phyloP scores from a whole-genome alignment of 176 grass and related monocot genomes.

The Lolium rigidum region DNA sequence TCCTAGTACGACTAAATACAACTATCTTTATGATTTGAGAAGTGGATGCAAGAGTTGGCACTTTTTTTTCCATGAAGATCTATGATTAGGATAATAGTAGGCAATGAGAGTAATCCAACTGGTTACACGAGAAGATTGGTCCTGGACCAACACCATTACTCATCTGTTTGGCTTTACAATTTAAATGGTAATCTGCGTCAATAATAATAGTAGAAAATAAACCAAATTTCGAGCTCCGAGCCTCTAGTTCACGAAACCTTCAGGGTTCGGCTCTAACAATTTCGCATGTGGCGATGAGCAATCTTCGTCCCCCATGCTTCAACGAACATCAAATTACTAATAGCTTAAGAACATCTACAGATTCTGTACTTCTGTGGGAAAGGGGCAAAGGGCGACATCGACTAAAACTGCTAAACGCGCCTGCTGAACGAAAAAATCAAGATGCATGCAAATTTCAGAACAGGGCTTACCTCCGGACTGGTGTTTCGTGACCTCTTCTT shows the following conservation, averaged over 20 bases:
- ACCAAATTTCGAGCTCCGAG: neutral
- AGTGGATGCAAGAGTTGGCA: neutral
- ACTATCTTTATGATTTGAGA: neutral
- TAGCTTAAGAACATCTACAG: neutral
- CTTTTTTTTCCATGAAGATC: neutral
- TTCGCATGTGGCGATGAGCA: neutral
- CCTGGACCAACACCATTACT: neutral
- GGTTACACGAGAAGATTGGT: conserved; percentile 3
- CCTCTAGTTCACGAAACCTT: neutral
- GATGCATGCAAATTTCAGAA: neutral
- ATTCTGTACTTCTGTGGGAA: too few relatives aligned
- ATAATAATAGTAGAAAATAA: neutral
- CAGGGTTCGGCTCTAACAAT: neutral
- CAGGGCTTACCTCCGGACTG: neutral
- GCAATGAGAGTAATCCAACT: neutral
- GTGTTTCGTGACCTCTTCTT: neutral
- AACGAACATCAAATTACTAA: conserved; percentile 1
- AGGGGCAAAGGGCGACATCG: neutral
- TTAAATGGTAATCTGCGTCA: neutral
- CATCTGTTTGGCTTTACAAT: neutral
- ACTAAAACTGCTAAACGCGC: neutral
- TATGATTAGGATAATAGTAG: neutral
- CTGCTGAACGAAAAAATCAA: neutral
- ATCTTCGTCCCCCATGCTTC: neutral
- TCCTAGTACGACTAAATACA: neutral